Conservation (phyloP, 148 eudicot species). For the Fagopyrum esculentum region DNA sequence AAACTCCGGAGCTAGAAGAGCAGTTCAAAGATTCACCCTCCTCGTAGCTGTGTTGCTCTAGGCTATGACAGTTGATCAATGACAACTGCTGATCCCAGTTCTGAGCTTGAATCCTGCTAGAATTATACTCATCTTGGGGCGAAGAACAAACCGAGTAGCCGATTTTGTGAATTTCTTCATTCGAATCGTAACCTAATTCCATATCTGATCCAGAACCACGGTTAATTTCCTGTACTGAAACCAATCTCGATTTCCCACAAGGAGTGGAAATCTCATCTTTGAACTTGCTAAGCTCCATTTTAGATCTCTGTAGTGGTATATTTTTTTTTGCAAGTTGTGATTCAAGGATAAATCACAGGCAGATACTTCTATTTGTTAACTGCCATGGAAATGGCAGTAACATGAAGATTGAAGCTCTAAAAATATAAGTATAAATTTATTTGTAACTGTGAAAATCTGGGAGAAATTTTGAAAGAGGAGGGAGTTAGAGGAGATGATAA, state of each 20-base stretch:
- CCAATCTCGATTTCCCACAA: not conserved
- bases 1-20: slow-evolving; percentile 9
- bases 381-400: not conserved
- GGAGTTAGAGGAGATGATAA: not conserved
- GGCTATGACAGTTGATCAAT: too few relatives aligned
- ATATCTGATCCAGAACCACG: slow-evolving; percentile 3
- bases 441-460: not conserved
- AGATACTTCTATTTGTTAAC: not conserved
- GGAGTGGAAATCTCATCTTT: not conserved
- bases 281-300: not conserved
- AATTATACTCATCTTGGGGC: not conserved
- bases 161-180: not conserved
- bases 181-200: slow-evolving; percentile 2
- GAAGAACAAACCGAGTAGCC: not conserved
- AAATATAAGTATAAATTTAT: not conserved
- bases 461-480: not conserved
- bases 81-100: too few relatives aligned
- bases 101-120: not conserved
- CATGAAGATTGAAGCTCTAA: not conserved
- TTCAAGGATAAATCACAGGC: not conserved
- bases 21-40: slow-evolving; percentile 6
- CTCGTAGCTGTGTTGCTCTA: slow-evolving; percentile 8
- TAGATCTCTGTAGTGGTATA: not conserved
- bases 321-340: not conserved
- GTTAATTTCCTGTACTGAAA: not conserved